Percentiles rank a stretch among this genome's conserved stretches.
These are phyloP conservation scores for Erodium moschatum DNA, from an alignment of 441 rosid species.

Conservation along the genomic window DNA sequence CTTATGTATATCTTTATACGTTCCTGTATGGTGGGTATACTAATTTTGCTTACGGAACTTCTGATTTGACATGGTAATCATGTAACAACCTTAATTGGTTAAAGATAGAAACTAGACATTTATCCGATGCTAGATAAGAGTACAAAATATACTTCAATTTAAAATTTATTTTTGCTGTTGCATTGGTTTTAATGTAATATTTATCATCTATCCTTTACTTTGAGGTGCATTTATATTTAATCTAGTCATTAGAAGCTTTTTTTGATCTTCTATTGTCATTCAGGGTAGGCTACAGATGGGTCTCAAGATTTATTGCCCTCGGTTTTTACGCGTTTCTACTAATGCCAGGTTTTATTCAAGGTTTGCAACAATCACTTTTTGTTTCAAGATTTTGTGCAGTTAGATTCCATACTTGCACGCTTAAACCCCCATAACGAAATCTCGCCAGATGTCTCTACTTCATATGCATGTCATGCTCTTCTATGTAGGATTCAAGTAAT, in stretches of 20 bases:
- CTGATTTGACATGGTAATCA: too few species aligned
- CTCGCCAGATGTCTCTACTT: slow-evolving; percentile 5
- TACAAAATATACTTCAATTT: too few species aligned
- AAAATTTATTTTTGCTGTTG: too few species aligned
- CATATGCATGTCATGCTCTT: slow-evolving; percentile 2
- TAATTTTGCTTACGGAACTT: too few species aligned
- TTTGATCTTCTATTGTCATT: slow-evolving; percentile 39
- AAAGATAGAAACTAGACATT: too few species aligned
- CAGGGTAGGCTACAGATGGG: slow-evolving; percentile 98
- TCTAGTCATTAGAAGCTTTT: too few species aligned
- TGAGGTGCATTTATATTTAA: too few species aligned
- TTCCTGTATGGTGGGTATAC: slow-evolving; percentile 3
- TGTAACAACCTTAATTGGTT: too few species aligned
- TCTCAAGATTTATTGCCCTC: slow-evolving; percentile 75
- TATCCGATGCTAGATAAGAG: too few species aligned
- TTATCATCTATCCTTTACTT: too few species aligned
- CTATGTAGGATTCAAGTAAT: not conserved
- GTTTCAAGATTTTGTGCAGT: not conserved
- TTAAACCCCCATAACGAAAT: slow-evolving; percentile 3
- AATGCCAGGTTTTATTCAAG: slow-evolving; percentile 94
- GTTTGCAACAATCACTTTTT: slow-evolving; percentile 27
- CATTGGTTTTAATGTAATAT: too few species aligned
- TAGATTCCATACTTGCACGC: not conserved
- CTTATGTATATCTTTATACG: not conserved
- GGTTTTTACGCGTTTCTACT: slow-evolving; percentile 76